Conservation (phyloP, 331 rosid species). For the Dryas integrifolia region DNA sequence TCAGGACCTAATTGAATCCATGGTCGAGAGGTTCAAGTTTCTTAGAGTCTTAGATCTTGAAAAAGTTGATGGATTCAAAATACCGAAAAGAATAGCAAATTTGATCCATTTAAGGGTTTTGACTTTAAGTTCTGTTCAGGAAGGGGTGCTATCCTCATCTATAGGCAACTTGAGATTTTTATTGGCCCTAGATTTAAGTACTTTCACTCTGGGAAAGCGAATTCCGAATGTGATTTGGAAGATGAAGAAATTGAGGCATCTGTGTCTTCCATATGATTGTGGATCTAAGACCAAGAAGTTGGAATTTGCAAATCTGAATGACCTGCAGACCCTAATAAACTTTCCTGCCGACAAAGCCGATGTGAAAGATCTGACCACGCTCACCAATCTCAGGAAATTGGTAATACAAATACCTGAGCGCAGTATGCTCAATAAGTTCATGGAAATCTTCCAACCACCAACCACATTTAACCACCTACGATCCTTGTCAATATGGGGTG, state of each 20-base stretch:
- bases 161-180: constrained; percentile 43
- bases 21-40: constrained; percentile 39
- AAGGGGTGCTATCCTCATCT: constrained; percentile 38
- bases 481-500: not conserved
- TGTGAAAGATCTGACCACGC: not conserved
- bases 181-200: constrained; percentile 37
- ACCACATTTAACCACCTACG: not conserved
- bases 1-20: constrained; percentile 30
- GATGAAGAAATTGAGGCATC: constrained; percentile 35
- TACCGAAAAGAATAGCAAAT: constrained; percentile 43
- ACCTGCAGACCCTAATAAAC: not conserved
- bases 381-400: not conserved
- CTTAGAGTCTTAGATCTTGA: constrained; percentile 49
- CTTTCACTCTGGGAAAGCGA: constrained; percentile 30
- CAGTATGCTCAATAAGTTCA: not conserved
- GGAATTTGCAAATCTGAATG: not conserved
- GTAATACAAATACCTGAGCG: not conserved
- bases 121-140: constrained; percentile 29
- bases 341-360: not conserved
- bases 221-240: constrained; percentile 46
- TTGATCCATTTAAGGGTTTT: constrained; percentile 47
- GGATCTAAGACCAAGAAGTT: not conserved
- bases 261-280: not conserved
- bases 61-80: constrained; percentile 24
- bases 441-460: not conserved